These are phyloP conservation scores for Lipomyces yamadae DNA, from an alignment of 805 yeast genomes.

Conservation along the genomic window DNA sequence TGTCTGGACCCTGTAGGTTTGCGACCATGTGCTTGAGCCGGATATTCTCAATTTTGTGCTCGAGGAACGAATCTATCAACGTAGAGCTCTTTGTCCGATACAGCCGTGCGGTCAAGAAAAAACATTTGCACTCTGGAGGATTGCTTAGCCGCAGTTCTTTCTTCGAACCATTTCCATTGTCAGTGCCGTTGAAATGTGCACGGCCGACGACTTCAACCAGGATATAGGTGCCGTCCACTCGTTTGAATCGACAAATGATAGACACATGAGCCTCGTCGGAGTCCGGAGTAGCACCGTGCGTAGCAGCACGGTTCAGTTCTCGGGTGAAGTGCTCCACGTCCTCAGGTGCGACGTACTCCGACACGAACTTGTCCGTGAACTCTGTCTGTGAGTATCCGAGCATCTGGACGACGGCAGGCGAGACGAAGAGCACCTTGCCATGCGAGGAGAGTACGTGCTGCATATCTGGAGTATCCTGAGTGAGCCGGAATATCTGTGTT, in stretches of 20 bases:
- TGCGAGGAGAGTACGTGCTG: slow-evolving; percentile 26
- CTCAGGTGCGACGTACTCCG: slow-evolving; percentile 26
- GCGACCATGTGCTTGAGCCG: slow-evolving; percentile 29
- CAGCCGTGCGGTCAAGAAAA: slow-evolving; percentile 36
- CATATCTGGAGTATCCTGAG: slow-evolving; percentile 22
- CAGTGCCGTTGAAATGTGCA: slow-evolving; percentile 18
- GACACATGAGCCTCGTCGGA: slow-evolving; percentile 14
- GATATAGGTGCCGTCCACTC: slow-evolving; percentile 15
- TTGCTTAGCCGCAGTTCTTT: neutral
- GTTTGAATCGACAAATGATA: slow-evolving; percentile 18
- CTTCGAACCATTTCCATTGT: neutral
- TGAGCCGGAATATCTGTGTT: slow-evolving; percentile 1
- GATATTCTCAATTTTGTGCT: slow-evolving; percentile 33
- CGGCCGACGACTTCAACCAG: slow-evolving; percentile 28
- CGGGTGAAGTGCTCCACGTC: slow-evolving; percentile 27
- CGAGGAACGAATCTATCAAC: slow-evolving; percentile 34
- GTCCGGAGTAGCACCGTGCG: slow-evolving; percentile 11
- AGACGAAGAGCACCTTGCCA: slow-evolving; percentile 26
- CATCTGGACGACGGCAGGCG: slow-evolving; percentile 29
- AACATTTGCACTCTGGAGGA: slow-evolving; percentile 31
- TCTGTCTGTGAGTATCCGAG: slow-evolving; percentile 32
- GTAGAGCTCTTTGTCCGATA: slow-evolving; percentile 11
- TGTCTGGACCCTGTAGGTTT: slow-evolving; percentile 11
- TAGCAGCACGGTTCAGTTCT: slow-evolving; percentile 30
- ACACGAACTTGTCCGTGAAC: slow-evolving; percentile 23